phyloP scores from a whole-genome alignment of 352 stramenopile species.

The Phytophthora capsici region DNA sequence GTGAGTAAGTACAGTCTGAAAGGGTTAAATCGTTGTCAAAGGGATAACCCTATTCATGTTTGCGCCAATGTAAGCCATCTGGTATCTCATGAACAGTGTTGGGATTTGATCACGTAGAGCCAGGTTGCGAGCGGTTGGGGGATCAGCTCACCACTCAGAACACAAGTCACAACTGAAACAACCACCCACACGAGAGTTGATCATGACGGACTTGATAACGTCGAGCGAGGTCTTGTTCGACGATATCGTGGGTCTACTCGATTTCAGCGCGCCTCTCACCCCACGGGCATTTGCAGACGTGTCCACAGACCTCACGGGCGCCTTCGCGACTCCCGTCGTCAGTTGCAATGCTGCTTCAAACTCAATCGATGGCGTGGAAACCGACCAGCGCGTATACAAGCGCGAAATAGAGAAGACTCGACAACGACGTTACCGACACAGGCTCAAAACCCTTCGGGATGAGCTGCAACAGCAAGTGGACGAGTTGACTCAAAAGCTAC shows the following conservation, averaged over 20 bases:
- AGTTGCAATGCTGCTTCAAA: not conserved
- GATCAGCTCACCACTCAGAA: not conserved
- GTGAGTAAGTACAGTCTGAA: too few species aligned
- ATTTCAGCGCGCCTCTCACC: slow-evolving; percentile 5
- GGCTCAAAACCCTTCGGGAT: slow-evolving; percentile 14
- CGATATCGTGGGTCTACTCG: slow-evolving; percentile 13
- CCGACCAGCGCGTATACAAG: not conserved
- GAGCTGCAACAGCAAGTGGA: slow-evolving; percentile 18
- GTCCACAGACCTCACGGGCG: not conserved
- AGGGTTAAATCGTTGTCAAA: too few species aligned
- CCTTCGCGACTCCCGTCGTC: not conserved
- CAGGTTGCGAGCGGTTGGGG: too few species aligned
- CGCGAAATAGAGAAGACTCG: slow-evolving; percentile 25
- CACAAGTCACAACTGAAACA: not conserved
- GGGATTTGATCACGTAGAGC: too few species aligned
- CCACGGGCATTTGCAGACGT: not conserved
- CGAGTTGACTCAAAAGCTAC: slow-evolving; percentile 10
- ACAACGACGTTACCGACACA: slow-evolving; percentile 26
- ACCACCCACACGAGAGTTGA: not conserved
- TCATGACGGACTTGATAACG: slow-evolving; percentile 16
- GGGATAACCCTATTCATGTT: too few species aligned
- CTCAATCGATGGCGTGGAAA: not conserved
- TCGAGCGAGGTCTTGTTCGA: slow-evolving; percentile 8
- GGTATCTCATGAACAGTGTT: too few species aligned
- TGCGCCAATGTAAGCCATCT: too few species aligned